Base-by-base conservation (phyloP, 140 eudicot genomes). In the Flaveria floridana region DNA sequence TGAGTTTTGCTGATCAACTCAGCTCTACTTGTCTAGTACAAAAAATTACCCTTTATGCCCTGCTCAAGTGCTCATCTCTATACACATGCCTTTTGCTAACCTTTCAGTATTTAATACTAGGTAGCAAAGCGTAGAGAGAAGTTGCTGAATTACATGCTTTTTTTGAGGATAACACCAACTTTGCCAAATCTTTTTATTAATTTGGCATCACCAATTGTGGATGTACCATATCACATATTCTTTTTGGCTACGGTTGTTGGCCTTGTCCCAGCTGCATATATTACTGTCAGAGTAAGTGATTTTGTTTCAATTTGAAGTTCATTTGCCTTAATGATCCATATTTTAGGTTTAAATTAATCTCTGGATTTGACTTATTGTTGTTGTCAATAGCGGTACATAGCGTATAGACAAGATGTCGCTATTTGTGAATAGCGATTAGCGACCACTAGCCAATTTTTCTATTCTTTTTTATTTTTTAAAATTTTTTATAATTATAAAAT, bases 121-220 rank as follows among this genome's bases (percentile, higher is more conserved):
- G 82, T 92, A 34, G 90, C 96, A 23, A 92, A 92, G 80, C 85
- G 90, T 39, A 83, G 86, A 65, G 98, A 92, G 71, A 92, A 87
- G 81, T 76, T 92, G 86, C 87, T 92, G 75, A 92, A 92, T 74
- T 92, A 92, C 87, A 92, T 92, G 98, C 95, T 92, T 47, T 92
- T 92, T 69, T 30, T 92, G 82, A 86, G 98, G 83, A 83, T 92
- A 41, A 92, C 96, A 19, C 98, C 96, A 58, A 85, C 98, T 37
- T 86, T 92, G 85, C 98, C 98, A 12, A 92, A 92, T 78, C 89
- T 92, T 70, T 92, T 92, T 68, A 92, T 92, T 81, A 92, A 92
- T 82, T 74, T 92, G 89, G 98, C 98, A 46, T 92, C 98, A 7
- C 98, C 98, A 7, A 89, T 92, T 41, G 95, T 89, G 71, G 96